Conservation (phyloP, 495 filamentous ascomycete species). For the Daldinia vernicosa region DNA sequence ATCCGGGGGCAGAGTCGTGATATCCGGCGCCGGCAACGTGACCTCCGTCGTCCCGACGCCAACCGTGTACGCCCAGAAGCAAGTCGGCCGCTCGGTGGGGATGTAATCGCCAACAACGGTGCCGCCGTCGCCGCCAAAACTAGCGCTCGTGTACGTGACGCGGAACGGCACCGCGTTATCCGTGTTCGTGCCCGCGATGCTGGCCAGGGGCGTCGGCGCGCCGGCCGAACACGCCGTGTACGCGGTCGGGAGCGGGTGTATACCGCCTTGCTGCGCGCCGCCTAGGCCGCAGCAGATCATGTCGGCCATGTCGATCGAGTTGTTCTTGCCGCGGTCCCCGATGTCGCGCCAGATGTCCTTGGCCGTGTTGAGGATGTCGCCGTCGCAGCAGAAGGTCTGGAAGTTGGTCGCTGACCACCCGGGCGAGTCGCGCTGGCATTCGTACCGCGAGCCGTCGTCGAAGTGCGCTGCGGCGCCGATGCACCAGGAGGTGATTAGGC, state of each 20-base stretch:
- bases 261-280: constrained; percentile 14
- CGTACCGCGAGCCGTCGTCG: constrained; percentile 13
- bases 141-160: constrained; percentile 31
- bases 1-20: constrained; percentile 11
- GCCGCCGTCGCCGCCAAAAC: constrained; percentile 19
- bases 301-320: constrained; percentile 19
- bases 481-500: constrained; percentile 25
- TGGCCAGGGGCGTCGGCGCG: constrained; percentile 28
- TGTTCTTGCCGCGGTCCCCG: constrained; percentile 3
- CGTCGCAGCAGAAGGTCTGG: constrained; percentile 41
- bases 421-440: constrained; percentile 18
- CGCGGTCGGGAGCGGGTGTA: neutral
- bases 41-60: constrained; percentile 8
- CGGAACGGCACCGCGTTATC: constrained; percentile 22
- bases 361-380: constrained; percentile 25
- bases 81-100: constrained; percentile 18
- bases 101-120: constrained; percentile 24
- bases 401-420: constrained; percentile 18
- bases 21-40: constrained; percentile 25
- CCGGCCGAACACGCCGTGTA: constrained; percentile 17
- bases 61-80: constrained; percentile 31
- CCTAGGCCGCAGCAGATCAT: constrained; percentile 31
- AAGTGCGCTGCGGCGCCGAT: neutral
- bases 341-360: constrained; percentile 17
- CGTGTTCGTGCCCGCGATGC: constrained; percentile 28